Evolutionary conservation across 176 grass and related monocot genomes (phyloP), one percentile per base, ranked within the genome.

Genomic region (Rhynchospora breviuscula): DNA sequence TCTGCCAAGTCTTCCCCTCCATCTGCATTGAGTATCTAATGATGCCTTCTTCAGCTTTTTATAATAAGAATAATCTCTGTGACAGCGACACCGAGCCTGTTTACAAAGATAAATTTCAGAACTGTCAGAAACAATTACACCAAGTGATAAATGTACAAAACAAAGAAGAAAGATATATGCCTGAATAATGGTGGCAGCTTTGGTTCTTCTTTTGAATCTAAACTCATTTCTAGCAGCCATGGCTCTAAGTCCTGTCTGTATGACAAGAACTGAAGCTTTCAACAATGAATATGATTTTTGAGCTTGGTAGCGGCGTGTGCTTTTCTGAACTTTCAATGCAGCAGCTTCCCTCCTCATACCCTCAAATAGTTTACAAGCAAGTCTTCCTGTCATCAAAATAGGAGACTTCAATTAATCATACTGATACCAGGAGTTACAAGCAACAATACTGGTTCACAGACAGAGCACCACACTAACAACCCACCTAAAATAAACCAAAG

Each of bases 1-100:
- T 86, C 86, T 93, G 83, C 89, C 96, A 89, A 86, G 86, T 80
- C 78, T 93, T 88, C 93, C 96, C 46, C 96, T 93, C 96, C 96
- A 95, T 93, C 93, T 90, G 66, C 96, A 99, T 71, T 99, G 96
- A 84, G 96, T 90, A 86, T 91, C 83, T 87, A 95, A 90, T n/a
- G 87, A 87, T 85, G 96, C 91, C 31, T 46, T 54, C 68, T 88
- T 99, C 88, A 99, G 87, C 84, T 93, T 95, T 44, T 67, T 91
- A 63, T 90, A 88, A 64, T 99, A 99, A 23, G 72, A 91, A 81
- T 92, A 79, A 84, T 77, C 91, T 91, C 83, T 93, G 67, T 92
- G 76, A 35, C 96, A 89, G 69, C 93, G 90, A 86, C 94, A 99
- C 79, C 72, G 79, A 85, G 96, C 89, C 96, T 99, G 89, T 74